A percentile compares a stretch with the other conserved stretches of the same genome.
phyloP scores from a whole-genome alignment of 2,329 filamentous ascomycete species.

The Elsinoe necatrix region DNA sequence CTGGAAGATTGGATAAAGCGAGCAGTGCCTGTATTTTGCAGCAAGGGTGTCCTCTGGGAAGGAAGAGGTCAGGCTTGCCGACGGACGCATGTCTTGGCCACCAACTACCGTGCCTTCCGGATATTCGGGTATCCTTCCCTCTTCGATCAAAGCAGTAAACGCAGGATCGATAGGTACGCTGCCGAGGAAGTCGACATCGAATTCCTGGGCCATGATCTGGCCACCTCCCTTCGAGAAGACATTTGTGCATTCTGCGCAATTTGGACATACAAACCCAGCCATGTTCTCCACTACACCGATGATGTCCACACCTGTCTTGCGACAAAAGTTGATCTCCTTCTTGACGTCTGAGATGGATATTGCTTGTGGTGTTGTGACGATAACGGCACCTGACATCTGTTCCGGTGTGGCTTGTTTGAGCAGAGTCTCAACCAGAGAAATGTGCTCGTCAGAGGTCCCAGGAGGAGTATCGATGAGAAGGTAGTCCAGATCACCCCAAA shows the following conservation, averaged over 20 bases:
- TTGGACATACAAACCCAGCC: conserved; percentile 78
- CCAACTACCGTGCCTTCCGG: conserved; percentile 58
- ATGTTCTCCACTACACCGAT: conserved; percentile 96
- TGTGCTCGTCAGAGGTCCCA: conserved; percentile 94
- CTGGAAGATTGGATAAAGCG: conserved; percentile 59
- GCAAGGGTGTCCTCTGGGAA: conserved; percentile 45
- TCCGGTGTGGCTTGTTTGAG: conserved; percentile 40
- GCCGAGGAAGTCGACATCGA: conserved; percentile 74
- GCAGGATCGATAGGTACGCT: conserved; percentile 86
- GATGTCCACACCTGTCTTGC: conserved; percentile 68
- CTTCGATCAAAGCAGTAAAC: conserved; percentile 81
- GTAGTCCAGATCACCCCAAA: conserved; percentile 83
- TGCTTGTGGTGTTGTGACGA: conserved; percentile 93
- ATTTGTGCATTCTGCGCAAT: conserved; percentile 75
- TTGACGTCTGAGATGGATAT: conserved; percentile 88
- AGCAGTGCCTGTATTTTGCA: conserved; percentile 65
- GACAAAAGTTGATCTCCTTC: conserved; percentile 90
- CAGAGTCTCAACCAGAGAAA: conserved; percentile 73
- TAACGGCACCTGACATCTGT: conserved; percentile 76
- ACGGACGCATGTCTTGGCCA: conserved; percentile 42
- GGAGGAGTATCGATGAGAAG: conserved; percentile 93
- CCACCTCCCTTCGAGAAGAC: conserved; percentile 90
- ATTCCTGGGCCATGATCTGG: conserved; percentile 78
- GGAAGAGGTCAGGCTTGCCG: not conserved
- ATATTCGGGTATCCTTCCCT: conserved; percentile 56